Conservation (phyloP, 345 rosid genomes). For the Isatis tinctoria region DNA sequence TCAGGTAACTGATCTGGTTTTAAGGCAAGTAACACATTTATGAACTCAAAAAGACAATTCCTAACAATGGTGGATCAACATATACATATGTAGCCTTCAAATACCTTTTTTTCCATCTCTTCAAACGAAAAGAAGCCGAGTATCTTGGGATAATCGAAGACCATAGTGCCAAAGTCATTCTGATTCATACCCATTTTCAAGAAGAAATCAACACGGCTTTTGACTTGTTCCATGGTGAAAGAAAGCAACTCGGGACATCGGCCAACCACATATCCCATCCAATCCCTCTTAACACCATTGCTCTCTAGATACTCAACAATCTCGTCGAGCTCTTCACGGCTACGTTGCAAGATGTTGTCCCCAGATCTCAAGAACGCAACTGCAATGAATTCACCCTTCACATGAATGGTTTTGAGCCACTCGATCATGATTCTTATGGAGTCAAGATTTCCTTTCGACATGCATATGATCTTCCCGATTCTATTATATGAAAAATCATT, state of each 20-base stretch:
- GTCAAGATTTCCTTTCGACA: conserved; percentile 64
- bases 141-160: conserved; percentile 72
- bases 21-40: neutral
- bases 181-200: conserved; percentile 73
- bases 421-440: conserved; percentile 49
- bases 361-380: conserved; percentile 62
- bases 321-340: conserved; percentile 49
- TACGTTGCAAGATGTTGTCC: conserved; percentile 51
- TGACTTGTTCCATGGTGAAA: conserved; percentile 59
- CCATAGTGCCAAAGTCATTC: conserved; percentile 92
- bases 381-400: conserved; percentile 71
- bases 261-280: conserved; percentile 86
- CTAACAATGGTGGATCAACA: neutral
- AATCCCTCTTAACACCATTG: conserved; percentile 72
- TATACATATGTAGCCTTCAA: neutral
- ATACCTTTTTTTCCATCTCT: conserved; percentile 86
- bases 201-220: conserved; percentile 60
- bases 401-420: conserved; percentile 77
- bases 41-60: neutral
- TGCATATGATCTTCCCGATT: conserved; percentile 67
- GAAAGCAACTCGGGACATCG: conserved; percentile 65
- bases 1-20: conserved; percentile 67
- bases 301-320: conserved; percentile 67
- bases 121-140: conserved; percentile 60
- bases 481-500: conserved; percentile 62